Evolutionary conservation across 1,139 yeast species (phyloP), one percentile per base, ranked within the genome.

Genomic region (Hanseniaspora gamundiae): DNA sequence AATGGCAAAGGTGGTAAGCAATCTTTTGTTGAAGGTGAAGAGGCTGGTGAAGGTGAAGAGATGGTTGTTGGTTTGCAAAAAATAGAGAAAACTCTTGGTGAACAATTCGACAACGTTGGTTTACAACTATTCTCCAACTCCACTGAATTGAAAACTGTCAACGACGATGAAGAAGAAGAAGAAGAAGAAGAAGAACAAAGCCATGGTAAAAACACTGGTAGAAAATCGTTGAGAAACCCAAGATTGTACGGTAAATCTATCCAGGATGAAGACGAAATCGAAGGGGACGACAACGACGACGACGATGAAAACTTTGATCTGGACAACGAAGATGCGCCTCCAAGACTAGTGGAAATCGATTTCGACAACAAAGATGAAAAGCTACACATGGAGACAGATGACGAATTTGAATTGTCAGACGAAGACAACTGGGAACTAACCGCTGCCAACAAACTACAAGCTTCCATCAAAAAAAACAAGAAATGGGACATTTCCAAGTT

Each of bases 401-500:
- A 68, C 10, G 77, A 76, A 41, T 66, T 76, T 41, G 78, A 74
- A 47, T 66, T 67, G 42, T 61, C 64, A 42, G 67, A 58, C 11
- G 59, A 59, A 17, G 61, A 61, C 19, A 73, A 69, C 44, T 73
- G 73, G 65, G 56, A 55, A 44, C 48, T 59, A 4, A 59, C 76
- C 27, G 82, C 82, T 2, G 57, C 67, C 4, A 39, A 41, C n/a
- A 73, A 65, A 50, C 74, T 75, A 4, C 38, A 44, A 28, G 43
- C 35, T 22, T 52, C 66, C 9, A 49, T 59, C 54, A 66, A 62
- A 61, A 53, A 50, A 39, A 52, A 51, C 13, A 76, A 69, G 65
- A 64, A 68, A 49, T 84, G 94, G 88, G 84, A 91, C 59, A 76
- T 91, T 49, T 79, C 82, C 55, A 85, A 83, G 57, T 66, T 91